phyloP scores from a whole-genome alignment of 148 eudicot genomes.

The Rheum nobile region DNA sequence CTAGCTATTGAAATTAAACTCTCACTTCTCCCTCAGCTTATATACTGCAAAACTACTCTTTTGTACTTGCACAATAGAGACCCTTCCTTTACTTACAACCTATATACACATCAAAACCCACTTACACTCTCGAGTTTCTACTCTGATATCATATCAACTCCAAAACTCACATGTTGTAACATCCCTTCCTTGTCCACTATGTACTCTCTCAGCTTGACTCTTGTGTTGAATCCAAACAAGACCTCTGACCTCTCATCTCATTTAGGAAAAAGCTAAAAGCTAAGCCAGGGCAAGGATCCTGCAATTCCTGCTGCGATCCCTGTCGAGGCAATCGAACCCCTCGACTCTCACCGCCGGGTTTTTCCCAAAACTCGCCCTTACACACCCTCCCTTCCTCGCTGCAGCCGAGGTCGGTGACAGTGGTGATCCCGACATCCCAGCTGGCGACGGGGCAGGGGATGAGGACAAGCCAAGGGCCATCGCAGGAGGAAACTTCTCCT shows the following conservation, averaged over 20 bases:
- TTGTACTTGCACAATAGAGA: constrained; percentile 1
- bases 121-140: not conserved
- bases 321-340: constrained; percentile 91
- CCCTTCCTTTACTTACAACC: constrained; percentile 6
- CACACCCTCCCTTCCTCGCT: constrained; percentile 57
- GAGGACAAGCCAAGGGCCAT: not conserved
- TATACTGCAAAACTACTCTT: constrained; percentile 6
- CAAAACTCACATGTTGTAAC: not conserved
- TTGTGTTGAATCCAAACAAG: not conserved
- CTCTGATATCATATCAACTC: not conserved
- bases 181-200: not conserved
- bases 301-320: constrained; percentile 81
- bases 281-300: constrained; percentile 86
- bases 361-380: constrained; percentile 69
- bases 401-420: not conserved
- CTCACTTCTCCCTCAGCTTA: not conserved
- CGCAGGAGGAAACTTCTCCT: not conserved
- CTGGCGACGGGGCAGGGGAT: not conserved
- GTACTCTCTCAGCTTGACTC: not conserved
- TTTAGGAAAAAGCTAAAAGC: constrained; percentile 10
- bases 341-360: constrained; percentile 86
- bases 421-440: not conserved
- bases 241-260: constrained; percentile 1
- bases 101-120: not conserved
- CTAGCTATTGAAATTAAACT: not conserved